Conservation (phyloP, 495 filamentous ascomycete species). For the Hyaloscypha bicolor region DNA sequence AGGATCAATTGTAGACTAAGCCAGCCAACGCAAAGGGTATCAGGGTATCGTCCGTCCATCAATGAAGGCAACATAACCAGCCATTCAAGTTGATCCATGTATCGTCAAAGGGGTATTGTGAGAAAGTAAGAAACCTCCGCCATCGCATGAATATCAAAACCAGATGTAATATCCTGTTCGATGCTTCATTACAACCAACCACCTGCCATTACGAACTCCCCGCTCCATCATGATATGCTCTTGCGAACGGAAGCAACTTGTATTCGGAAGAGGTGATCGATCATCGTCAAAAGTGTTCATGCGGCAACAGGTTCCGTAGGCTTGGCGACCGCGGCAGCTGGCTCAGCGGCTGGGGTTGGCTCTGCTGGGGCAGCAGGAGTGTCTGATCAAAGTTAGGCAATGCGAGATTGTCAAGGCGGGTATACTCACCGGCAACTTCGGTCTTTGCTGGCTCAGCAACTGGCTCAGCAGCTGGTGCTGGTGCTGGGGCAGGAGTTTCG, state of each 20-base stretch:
- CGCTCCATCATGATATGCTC: constrained; percentile 24
- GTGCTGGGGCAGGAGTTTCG: constrained; percentile 14
- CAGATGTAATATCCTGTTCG: constrained; percentile 25
- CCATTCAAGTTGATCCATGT: constrained; percentile 29
- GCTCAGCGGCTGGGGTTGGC: constrained; percentile 14
- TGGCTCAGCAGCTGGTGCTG: constrained; percentile 17
- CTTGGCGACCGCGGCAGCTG: constrained; percentile 12
- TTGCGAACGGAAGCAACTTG: constrained; percentile 1
- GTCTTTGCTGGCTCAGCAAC: constrained; percentile 43
- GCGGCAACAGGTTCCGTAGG: constrained; percentile 23
- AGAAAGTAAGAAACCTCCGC: constrained; percentile 23
- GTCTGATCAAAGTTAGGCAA: constrained; percentile 11
- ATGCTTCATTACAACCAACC: constrained; percentile 2
- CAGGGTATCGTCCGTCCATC: constrained; percentile 33
- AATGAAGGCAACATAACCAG: constrained; percentile 19
- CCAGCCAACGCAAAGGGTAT: constrained; percentile 30
- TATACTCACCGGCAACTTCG: constrained; percentile 26
- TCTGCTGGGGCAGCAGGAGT: constrained; percentile 16
- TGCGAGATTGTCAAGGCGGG: constrained; percentile 10
- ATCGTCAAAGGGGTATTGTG: constrained; percentile 30
- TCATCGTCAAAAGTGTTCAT: constrained; percentile 14
- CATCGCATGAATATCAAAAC: constrained; percentile 17
- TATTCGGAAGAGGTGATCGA: constrained; percentile 1
- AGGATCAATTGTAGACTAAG: constrained; percentile 34
- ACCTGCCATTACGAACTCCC: constrained; percentile 29